A percentile compares a stretch with the other conserved stretches of the same genome.
Conservation (phyloP, 805 yeast species). For the Lipomyces sp. region DNA sequence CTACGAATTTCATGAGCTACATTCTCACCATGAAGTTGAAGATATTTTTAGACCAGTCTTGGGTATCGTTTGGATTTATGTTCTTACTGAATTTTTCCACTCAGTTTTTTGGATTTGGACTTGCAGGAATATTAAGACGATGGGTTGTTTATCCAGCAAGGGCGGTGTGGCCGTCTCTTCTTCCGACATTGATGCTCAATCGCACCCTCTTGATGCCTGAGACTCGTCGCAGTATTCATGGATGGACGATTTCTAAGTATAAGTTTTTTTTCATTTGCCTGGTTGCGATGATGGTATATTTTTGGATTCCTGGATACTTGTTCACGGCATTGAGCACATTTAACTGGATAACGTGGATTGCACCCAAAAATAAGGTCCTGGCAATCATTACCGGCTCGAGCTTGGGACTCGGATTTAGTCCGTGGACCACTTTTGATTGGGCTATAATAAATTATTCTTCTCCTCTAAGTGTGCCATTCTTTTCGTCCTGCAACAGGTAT, state of each 20-base stretch:
- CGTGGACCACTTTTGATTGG: constrained; percentile 55
- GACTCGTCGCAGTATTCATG: constrained; percentile 53
- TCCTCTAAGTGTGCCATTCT: constrained; percentile 42
- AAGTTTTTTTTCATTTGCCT: constrained; percentile 54
- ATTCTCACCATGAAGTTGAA: constrained; percentile 41
- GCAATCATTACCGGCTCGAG: constrained; percentile 56
- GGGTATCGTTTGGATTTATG: constrained; percentile 57
- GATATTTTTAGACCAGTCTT: constrained; percentile 32
- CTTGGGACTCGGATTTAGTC: constrained; percentile 52
- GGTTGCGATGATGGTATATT: constrained; percentile 52
- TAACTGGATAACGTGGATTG: constrained; percentile 63
- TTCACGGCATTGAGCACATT: constrained; percentile 65
- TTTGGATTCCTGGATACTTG: constrained; percentile 66
- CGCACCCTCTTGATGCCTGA: constrained; percentile 53
- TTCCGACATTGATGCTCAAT: constrained; percentile 57
- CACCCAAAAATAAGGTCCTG: constrained; percentile 55
- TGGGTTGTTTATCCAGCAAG: constrained; percentile 62
- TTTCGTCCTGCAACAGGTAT: constrained; percentile 51
- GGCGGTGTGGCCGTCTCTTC: constrained; percentile 60
- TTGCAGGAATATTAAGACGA: constrained; percentile 67
- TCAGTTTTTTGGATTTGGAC: constrained; percentile 68
- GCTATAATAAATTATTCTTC: constrained; percentile 45
- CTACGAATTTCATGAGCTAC: constrained; percentile 52
- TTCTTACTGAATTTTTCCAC: constrained; percentile 59
- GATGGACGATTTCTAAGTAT: constrained; percentile 64